A percentile compares a stretch with the other conserved stretches of the same genome.
Evolutionary conservation across 345 rosid species (phyloP).

Genomic region (Euphorbia lathyris): DNA sequence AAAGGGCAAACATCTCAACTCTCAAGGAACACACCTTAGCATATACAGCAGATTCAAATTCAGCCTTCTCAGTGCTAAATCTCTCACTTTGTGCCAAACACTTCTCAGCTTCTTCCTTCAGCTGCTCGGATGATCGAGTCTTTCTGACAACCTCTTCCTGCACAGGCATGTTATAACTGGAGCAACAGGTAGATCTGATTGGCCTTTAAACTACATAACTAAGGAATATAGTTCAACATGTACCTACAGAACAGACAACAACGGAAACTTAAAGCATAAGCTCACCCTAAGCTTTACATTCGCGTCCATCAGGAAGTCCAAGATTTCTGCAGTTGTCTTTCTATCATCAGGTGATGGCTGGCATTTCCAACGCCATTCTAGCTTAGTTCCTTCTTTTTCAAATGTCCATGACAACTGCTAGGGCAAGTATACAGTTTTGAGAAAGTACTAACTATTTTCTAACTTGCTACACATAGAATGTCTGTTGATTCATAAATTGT

Average conservation of each 20-base stretch:
- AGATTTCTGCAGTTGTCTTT: slow-evolving; percentile 48
- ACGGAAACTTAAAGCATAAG: not conserved
- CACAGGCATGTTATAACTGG: not conserved
- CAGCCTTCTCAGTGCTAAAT: slow-evolving; percentile 50
- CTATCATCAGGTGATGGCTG: slow-evolving; percentile 48
- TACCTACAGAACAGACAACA: not conserved
- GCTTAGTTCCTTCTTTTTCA: slow-evolving; percentile 82
- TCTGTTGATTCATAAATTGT: too few species aligned
- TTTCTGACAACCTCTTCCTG: slow-evolving; percentile 34
- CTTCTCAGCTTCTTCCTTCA: slow-evolving; percentile 77
- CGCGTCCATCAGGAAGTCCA: slow-evolving; percentile 87
- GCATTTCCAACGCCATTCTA: slow-evolving; percentile 93
- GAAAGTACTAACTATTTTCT: not conserved
- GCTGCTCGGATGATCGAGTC: slow-evolving; percentile 55
- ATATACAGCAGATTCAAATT: slow-evolving; percentile 72
- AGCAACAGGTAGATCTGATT: not conserved
- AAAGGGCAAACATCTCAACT: not conserved
- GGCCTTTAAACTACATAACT: not conserved
- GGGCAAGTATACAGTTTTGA: not conserved
- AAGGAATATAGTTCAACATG: not conserved
- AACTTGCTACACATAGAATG: too few species aligned
- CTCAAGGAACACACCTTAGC: slow-evolving; percentile 47
- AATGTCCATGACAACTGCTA: slow-evolving; percentile 86
- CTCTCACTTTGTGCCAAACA: slow-evolving; percentile 70
- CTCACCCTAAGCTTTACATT: slow-evolving; percentile 74